These are phyloP conservation scores for sunflower (Helianthus annuus) DNA, from an alignment of 129 eudicot genomes.

Conservation along the genomic window HanXRQr2.0-SUNRISE NC_035448.2:1083441-1083940, in stretches of 20 bases:
- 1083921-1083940: too few species aligned
- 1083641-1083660: not conserved
- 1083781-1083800: too few species aligned
- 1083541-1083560: not conserved
- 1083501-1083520: not conserved
- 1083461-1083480: not conserved
- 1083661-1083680: not conserved
- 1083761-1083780: too few species aligned
- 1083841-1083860: too few species aligned
- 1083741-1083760: too few species aligned
- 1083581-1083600: not conserved
- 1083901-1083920: too few species aligned
- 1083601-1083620: not conserved
- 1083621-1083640: slow-evolving; percentile 14
- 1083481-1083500: not conserved
- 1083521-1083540: not conserved
- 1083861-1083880: too few species aligned
- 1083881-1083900: too few species aligned
- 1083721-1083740: too few species aligned
- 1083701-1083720: too few species aligned
- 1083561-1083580: not conserved
- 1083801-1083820: too few species aligned
- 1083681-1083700: not conserved
- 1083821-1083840: too few species aligned
- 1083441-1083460: not conserved